Evolutionary conservation across 305 asterid species (phyloP).

Genomic region (Rubia balearica): DNA sequence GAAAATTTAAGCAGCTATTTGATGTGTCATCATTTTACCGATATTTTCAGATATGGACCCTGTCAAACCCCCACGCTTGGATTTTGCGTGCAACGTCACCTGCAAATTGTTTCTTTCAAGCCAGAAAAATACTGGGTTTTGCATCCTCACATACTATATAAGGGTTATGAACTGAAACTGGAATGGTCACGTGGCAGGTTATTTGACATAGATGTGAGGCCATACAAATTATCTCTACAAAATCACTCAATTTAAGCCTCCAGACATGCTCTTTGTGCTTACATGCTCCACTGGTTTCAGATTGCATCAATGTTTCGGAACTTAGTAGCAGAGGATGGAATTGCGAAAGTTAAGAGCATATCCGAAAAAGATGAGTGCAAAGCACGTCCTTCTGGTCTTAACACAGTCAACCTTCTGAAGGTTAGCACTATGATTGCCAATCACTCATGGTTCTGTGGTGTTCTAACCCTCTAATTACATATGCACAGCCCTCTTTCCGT

Average conservation of each 20-base stretch:
- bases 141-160: conserved; percentile 63
- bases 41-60: conserved; percentile 77
- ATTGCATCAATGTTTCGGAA: conserved; percentile 57
- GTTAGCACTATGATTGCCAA: conserved; percentile 25
- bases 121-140: conserved; percentile 76
- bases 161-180: conserved; percentile 74
- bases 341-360: conserved; percentile 44
- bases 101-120: conserved; percentile 70
- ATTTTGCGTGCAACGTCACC: conserved; percentile 79
- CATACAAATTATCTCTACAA: conserved; percentile 11
- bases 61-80: conserved; percentile 95
- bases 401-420: conserved; percentile 91
- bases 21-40: not conserved
- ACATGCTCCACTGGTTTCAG: conserved; percentile 32
- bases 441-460: not conserved
- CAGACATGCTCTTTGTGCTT: conserved; percentile 18
- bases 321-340: conserved; percentile 54
- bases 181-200: conserved; percentile 78
- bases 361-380: conserved; percentile 70
- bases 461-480: not conserved
- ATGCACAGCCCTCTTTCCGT: not conserved
- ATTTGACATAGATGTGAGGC: conserved; percentile 74
- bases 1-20: not conserved
- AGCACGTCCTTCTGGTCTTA: conserved; percentile 79
- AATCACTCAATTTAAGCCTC: not conserved